phyloP scores from a whole-genome alignment of 2,329 filamentous ascomycete species.

The Leptosphaerulina australis region DNA sequence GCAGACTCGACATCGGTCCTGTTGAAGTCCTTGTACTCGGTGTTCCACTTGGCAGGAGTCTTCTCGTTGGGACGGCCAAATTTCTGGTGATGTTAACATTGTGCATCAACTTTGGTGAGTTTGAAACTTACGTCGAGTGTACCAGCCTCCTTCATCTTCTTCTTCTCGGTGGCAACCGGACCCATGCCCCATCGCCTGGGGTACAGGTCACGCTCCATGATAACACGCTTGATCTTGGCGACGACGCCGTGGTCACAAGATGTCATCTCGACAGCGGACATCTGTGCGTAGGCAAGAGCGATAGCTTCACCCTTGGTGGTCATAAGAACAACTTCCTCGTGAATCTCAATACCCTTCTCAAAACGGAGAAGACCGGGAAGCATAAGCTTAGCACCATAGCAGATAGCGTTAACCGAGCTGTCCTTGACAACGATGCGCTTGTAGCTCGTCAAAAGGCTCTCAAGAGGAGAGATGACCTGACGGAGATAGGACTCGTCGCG shows the following conservation, averaged over 20 bases:
- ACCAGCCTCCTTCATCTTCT: constrained; percentile 98
- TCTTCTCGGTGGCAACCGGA: constrained; percentile 93
- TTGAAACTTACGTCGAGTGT: constrained; percentile 76
- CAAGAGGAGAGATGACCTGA: constrained; percentile 87
- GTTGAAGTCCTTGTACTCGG: constrained; percentile 83
- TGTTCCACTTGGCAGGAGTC: constrained; percentile 91
- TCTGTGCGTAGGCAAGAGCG: constrained; percentile 92
- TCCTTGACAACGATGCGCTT: constrained; percentile 99
- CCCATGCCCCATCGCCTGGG: constrained; percentile 95
- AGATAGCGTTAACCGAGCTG: constrained; percentile 93
- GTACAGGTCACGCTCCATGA: constrained; percentile 99
- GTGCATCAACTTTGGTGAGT: not conserved
- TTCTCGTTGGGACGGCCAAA: constrained; percentile 90
- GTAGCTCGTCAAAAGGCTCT: constrained; percentile 89
- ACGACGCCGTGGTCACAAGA: constrained; percentile 98
- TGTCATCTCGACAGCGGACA: constrained; percentile 96
- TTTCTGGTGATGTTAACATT: constrained; percentile 64
- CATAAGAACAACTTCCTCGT: constrained; percentile 97
- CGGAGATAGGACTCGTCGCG: constrained; percentile 92
- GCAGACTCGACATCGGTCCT: constrained; percentile 32
- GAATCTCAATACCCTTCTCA: constrained; percentile 87
- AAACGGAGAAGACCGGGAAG: constrained; percentile 93
- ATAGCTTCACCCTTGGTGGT: constrained; percentile 99
- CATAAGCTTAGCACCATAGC: constrained; percentile 99
- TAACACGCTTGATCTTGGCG: constrained; percentile 98